Evolutionary conservation across 345 rosid species (phyloP).

Genomic region (Odontarrhena argentea): DNA sequence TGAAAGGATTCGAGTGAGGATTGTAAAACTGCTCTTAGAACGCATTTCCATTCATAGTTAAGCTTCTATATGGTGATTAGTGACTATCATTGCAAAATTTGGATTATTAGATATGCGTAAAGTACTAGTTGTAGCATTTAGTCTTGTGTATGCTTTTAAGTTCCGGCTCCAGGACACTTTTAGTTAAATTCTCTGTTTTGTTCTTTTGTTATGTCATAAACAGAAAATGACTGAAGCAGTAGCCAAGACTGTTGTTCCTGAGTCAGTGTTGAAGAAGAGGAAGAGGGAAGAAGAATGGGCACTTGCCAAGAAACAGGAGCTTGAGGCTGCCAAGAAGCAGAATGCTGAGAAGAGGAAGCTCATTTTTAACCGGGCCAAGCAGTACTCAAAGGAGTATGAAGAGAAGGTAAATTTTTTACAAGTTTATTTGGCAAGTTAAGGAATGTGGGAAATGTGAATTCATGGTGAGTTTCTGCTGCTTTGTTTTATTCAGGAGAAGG

Average conservation of each 20-base stretch:
- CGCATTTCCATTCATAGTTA: not conserved
- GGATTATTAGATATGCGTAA: not conserved
- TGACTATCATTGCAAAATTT: not conserved
- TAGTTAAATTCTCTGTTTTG: not conserved
- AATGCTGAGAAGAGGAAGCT: conserved; percentile 52
- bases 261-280: conserved; percentile 57
- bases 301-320: conserved; percentile 50
- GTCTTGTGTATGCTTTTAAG: not conserved
- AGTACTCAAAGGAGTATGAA: conserved; percentile 54
- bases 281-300: conserved; percentile 62
- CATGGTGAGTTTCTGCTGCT: not conserved
- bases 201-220: conserved; percentile 4
- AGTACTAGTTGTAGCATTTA: too few species aligned
- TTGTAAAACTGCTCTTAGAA: not conserved
- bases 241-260: conserved; percentile 54
- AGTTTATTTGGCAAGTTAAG: not conserved
- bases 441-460: not conserved
- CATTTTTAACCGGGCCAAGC: conserved; percentile 55
- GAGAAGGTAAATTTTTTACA: conserved; percentile 44
- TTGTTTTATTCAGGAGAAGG: conserved; percentile 48
- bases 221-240: conserved; percentile 54
- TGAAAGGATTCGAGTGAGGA: not conserved
- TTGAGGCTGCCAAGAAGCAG: conserved; percentile 47
- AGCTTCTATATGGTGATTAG: not conserved
- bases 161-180: not conserved